These are phyloP conservation scores for Ligustrum vulgare DNA, from an alignment of 257 asterid species.

Conservation along the genomic window DNA sequence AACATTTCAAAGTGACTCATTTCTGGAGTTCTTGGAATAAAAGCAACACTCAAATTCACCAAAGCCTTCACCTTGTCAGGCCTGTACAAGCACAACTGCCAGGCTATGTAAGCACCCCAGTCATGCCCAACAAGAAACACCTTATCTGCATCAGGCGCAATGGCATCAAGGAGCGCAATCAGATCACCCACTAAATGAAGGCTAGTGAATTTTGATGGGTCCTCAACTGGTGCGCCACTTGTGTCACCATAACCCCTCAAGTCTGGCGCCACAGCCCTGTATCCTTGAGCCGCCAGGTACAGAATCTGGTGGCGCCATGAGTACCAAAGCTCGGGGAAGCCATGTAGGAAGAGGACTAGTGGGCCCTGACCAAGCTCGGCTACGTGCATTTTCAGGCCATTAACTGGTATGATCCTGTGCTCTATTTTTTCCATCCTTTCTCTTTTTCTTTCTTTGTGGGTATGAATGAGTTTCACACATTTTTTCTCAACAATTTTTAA, in stretches of 20 bases:
- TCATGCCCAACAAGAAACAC: constrained; percentile 90
- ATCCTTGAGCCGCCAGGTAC: constrained; percentile 69
- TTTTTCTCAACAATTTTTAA: too few relatives aligned
- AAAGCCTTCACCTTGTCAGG: constrained; percentile 68
- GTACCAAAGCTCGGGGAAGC: constrained; percentile 93
- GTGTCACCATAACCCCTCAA: constrained; percentile 81
- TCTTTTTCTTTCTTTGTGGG: not conserved
- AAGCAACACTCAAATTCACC: constrained; percentile 60
- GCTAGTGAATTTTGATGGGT: constrained; percentile 54
- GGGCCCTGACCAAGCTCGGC: constrained; percentile 86
- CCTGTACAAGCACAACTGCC: constrained; percentile 65
- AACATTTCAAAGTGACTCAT: constrained; percentile 27
- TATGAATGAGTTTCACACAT: too few relatives aligned
- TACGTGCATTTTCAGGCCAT: constrained; percentile 67
- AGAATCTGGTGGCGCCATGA: constrained; percentile 87
- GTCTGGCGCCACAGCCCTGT: constrained; percentile 71
- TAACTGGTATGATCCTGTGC: constrained; percentile 48
- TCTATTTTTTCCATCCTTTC: constrained; percentile 52
- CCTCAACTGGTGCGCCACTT: constrained; percentile 58
- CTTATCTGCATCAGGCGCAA: constrained; percentile 48
- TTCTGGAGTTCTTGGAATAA: constrained; percentile 40
- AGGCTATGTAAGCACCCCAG: constrained; percentile 74
- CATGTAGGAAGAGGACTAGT: constrained; percentile 69
- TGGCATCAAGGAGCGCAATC: constrained; percentile 49
- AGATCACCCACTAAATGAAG: constrained; percentile 71